Base-by-base conservation (phyloP, 306 rosid genomes). In the Cicer arietinum region DNA sequence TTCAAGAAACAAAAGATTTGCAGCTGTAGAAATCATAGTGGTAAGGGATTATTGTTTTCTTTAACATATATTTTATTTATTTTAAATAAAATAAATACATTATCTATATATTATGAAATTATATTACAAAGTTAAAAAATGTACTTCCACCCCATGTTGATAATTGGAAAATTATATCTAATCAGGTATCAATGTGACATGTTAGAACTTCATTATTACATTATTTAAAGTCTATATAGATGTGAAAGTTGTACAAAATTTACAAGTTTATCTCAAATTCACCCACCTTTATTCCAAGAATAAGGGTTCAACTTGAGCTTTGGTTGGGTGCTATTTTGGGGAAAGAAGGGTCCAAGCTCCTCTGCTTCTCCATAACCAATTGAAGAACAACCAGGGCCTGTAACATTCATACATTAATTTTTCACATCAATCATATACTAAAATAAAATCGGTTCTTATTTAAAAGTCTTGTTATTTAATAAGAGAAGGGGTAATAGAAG, bases 361-460 rank as follows among this genome's bases (percentile, higher is more conserved):
- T 93, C 98, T 65, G 92, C 76, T 82, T 83, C 89, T 80, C 96
- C 96, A 70, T n/a, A 90, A 14, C 95, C 98, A 74, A 93, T 65
- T 46, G 98, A 93, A 2, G 98, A 93, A 67, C 96, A 93, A 16
- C 98, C 98, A 0, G 98, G 96, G 2, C 98, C 98, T 92, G 87
- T 59, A 82, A 80, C 39, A 71, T 71, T 45, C 43, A 74, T 39
- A 2, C 40, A 67, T 42, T 45, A 30, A 30, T 62, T 25, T 57
- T 63, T 25, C 4, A 58, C 16, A 58, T 58, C 42, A 58, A 58
- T 58, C 5, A 58, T 25, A 60, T 12, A n/a, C 8, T 60, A 12
- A 30, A 30, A 30, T 30, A 30, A 30, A 30, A 0, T 30, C 37
- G 6, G 37, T 30, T 30, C 5, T 30, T 30, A 30, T 30, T 30